These are phyloP conservation scores for Chalciporus piperatus DNA, from an alignment of 768 basidiomycete species.

Conservation along the genomic window DNA sequence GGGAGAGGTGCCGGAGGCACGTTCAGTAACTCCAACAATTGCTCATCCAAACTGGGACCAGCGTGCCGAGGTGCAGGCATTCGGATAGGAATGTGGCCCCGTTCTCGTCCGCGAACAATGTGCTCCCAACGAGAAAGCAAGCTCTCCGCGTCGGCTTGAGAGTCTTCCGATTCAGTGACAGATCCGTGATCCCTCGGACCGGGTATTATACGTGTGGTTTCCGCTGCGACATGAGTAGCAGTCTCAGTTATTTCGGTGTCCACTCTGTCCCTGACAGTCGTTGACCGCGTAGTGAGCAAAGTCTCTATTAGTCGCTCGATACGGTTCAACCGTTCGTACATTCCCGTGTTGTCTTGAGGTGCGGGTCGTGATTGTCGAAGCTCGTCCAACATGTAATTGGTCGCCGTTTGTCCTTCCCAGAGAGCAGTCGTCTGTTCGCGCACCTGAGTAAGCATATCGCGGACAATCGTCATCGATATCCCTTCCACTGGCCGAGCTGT, in stretches of 20 bases:
- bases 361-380: constrained; percentile 48
- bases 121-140: constrained; percentile 27
- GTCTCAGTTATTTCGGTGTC: constrained; percentile 15
- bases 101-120: constrained; percentile 25
- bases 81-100: constrained; percentile 37
- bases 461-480: constrained; percentile 42
- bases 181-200: constrained; percentile 20
- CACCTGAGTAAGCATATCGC: constrained; percentile 54
- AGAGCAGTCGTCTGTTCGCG: constrained; percentile 58
- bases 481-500: constrained; percentile 38
- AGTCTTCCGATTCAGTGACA: constrained; percentile 29
- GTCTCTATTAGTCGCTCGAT: constrained; percentile 25
- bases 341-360: constrained; percentile 40
- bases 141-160: constrained; percentile 25
- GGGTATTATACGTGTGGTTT: constrained; percentile 16
- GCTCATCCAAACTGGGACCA: constrained; percentile 55
- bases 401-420: constrained; percentile 57
- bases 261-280: neutral
- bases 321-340: constrained; percentile 28
- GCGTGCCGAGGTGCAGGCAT: constrained; percentile 40
- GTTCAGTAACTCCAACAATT: constrained; percentile 60
- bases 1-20: constrained; percentile 40
- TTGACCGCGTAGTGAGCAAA: constrained; percentile 8
- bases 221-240: constrained; percentile 7
- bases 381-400: constrained; percentile 61